Conservation (phyloP, 208 protist species). For the Leptomonas pyrrhocoris region DNA sequence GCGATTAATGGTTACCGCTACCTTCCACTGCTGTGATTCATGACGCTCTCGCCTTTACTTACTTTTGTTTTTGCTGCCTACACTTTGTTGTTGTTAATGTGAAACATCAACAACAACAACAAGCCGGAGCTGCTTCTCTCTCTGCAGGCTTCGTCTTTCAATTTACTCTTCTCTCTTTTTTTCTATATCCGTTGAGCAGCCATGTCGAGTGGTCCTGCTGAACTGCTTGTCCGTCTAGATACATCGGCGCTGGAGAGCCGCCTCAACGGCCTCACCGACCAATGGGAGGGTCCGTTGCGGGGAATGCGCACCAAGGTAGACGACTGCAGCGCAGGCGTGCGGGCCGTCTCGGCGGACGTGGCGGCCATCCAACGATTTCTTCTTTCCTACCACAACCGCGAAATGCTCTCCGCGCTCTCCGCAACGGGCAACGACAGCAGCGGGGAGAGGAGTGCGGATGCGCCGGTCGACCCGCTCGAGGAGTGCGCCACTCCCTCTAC, state of each 20-base stretch:
- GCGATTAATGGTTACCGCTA: too few species aligned
- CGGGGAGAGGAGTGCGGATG: not conserved
- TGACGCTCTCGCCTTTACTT: not conserved
- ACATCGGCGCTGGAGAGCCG: slow-evolving; percentile 50
- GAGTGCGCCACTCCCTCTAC: not conserved
- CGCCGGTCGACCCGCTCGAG: slow-evolving; percentile 3
- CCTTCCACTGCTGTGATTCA: not conserved
- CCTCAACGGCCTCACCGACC: slow-evolving; percentile 31
- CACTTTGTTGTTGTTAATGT: not conserved
- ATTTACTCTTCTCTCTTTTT: not conserved
- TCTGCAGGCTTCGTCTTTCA: not conserved
- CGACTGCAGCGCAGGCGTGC: slow-evolving; percentile 12
- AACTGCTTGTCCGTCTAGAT: slow-evolving; percentile 25
- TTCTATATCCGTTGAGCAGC: not conserved
- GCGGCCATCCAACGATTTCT: slow-evolving; percentile 36
- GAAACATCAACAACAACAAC: too few species aligned
- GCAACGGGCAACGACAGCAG: slow-evolving; percentile 1
- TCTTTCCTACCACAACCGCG: slow-evolving; percentile 18
- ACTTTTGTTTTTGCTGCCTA: slow-evolving; percentile 6
- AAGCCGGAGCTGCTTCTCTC: too few species aligned
- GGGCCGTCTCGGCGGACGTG: slow-evolving; percentile 21
- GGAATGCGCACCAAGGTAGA: slow-evolving; percentile 18
- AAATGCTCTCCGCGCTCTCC: slow-evolving; percentile 33
- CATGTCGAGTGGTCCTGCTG: not conserved
- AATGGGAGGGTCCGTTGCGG: slow-evolving; percentile 32